Evolutionary conservation across 768 basidiomycete genomes (phyloP), one percentile per base, ranked within the genome.

Genomic region (Kwoniella dejecticola): DNA sequence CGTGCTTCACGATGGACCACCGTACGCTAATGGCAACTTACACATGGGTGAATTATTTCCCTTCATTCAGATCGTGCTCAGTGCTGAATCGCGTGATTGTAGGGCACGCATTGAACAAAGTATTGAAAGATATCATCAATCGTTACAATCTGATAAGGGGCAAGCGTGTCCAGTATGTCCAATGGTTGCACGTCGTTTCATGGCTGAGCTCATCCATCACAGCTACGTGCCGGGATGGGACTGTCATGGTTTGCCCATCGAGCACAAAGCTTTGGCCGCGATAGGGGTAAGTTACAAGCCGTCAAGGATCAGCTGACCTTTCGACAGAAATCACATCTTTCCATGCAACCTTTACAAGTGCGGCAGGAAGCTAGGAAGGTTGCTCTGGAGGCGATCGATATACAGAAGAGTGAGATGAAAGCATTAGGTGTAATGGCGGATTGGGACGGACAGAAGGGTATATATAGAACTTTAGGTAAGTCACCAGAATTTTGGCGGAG

Each of bases 221-320:
- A 97, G 95, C 71, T 97, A 94, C 79, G 79, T 89, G 13, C 94
- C 95, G 33, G 95, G 95, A 10, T 99, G 92, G 91, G 95, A 99
- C 72, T 98, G 95, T 71, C 95, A 99, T 76, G 95, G 95, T 5
- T 85, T 97, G 12, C 95, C 95, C 0, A 97, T 98, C 63, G 95
- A 98, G 77, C 91, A 91, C 67, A 97, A 96, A 72, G 90, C 93
- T 0, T 80, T 99, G 33, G 82, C 88, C 62, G 84, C 88, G 23
- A 82, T 95, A 26, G 83, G 85, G 57, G 90, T 90, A 46, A 62
- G 72, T 47, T n/a, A 49, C 30, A 19, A 31, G 8, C 55, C 15
- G 10, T 17, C 5, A 41, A 17, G 13, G 42, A 1, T 24, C 7
- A 2, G 57, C 57, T 59, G 30, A 59, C 2, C 33, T 29, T 54